Base-by-base conservation (phyloP, 2,329 filamentous ascomycete species). In the Aureobasidium uvarum region DNA sequence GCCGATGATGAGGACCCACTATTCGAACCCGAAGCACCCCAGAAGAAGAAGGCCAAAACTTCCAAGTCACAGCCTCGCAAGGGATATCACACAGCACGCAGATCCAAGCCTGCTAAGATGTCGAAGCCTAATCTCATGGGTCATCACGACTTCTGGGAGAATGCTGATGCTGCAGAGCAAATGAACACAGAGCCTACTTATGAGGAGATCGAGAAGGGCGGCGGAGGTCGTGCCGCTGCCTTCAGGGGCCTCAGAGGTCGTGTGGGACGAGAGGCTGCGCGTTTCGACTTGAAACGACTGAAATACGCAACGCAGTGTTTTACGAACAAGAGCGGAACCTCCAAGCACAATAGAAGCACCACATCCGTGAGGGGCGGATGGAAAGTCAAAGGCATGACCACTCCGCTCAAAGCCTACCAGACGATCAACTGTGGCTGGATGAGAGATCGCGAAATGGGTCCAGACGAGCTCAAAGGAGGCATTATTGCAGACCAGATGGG, bases 401-500 rank as follows among this genome's bases (percentile, higher is more conserved):
- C 76, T 0, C 69, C 74, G 0, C 70, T 87, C 0, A 79, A 79
- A 65, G 69, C 72, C 11, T 81, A 85, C 54, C 86, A 88, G 62
- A 68, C 87, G 0, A 74, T 82, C 0, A 83, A 80, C 0, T 77
- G 76, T 0, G 76, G 79, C 0, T 88, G 84, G 75, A 87, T 88
- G 85, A 70, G 83, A 0, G 69, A 73, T 3, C 77, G 82, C 3
- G 86, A 88, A 70, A 36, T 36, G 74, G 78, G 4, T 74, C 1
- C 11, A 25, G 0, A 25, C 43, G 0, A 64, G 72, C 38, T 79
- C 0, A 70, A 58, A 16, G 80, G 80, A 3, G 78, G 78, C 8
- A 72, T 80, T 39, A 70, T 80, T 48, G 77, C 77, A 0, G 77
- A 80, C 66, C 73, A 77, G 52, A 79, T 79, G 77, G 77, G 77